Conservation (phyloP, 192 early-diverging fungal species). For the Backusella morwellensis region DNA sequence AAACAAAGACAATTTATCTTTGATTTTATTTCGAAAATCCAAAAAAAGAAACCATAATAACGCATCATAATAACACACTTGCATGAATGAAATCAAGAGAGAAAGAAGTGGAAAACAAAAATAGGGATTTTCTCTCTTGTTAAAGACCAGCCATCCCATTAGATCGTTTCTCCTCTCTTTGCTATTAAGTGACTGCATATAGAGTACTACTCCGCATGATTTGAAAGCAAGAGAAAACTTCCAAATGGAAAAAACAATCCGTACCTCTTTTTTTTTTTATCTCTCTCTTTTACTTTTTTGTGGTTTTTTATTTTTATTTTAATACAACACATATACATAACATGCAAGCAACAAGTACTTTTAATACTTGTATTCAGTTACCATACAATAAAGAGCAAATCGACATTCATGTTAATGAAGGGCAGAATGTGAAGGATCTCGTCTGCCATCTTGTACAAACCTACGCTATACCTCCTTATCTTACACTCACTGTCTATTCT, state of each 20-base stretch:
- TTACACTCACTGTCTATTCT: slow-evolving; percentile 45
- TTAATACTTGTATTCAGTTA: neutral
- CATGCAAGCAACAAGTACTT: neutral
- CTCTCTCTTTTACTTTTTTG: neutral
- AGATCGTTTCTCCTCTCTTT: neutral
- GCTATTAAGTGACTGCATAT: neutral
- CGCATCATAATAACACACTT: neutral
- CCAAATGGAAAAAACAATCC: neutral
- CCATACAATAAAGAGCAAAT: neutral
- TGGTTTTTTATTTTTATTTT: neutral
- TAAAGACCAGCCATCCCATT: neutral
- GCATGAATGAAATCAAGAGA: neutral
- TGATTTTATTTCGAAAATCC: no score
- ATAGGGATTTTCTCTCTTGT: neutral
- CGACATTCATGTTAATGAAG: slow-evolving; percentile 17
- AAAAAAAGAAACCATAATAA: neutral
- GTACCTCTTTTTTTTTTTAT: neutral
- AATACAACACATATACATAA: neutral
- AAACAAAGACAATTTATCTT: no score
- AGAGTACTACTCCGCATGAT: neutral
- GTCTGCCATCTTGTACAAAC: slow-evolving; percentile 38
- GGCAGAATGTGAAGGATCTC: slow-evolving; percentile 43
- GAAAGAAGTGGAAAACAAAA: neutral
- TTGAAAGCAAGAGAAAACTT: neutral
- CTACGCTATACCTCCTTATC: slow-evolving; percentile 44